Percentiles rank a stretch among this genome's conserved stretches.
These are phyloP conservation scores for Ogataea glucozyma DNA, from an alignment of 805 yeast species.

Conservation along the genomic window DNA sequence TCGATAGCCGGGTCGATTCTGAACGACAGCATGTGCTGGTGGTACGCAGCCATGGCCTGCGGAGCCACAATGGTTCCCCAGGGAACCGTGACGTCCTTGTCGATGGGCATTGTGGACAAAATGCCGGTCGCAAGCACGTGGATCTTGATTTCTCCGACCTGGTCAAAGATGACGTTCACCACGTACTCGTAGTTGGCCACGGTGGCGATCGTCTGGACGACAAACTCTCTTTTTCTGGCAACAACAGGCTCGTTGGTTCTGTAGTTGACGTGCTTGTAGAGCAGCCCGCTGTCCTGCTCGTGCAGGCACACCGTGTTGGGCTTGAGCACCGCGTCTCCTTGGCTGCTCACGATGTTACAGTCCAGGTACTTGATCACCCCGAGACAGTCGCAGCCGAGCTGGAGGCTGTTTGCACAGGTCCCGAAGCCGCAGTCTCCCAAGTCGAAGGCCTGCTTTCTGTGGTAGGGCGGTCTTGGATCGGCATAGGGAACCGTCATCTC, in stretches of 20 bases:
- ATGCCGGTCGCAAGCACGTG: constrained; percentile 88
- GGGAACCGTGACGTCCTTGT: constrained; percentile 63
- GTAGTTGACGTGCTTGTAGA: constrained; percentile 79
- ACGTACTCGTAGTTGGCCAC: constrained; percentile 85
- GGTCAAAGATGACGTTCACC: constrained; percentile 69
- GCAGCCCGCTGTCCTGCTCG: constrained; percentile 74
- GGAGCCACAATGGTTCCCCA: constrained; percentile 80
- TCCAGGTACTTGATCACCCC: constrained; percentile 78
- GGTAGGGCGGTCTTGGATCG: constrained; percentile 81
- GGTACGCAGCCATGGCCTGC: constrained; percentile 80
- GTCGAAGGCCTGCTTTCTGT: constrained; percentile 85
- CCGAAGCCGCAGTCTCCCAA: constrained; percentile 87
- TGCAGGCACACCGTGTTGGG: constrained; percentile 80
- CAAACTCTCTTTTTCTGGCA: constrained; percentile 77
- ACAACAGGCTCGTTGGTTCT: constrained; percentile 69
- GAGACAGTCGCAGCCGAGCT: constrained; percentile 79
- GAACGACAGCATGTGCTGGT: constrained; percentile 77
- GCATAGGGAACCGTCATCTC: constrained; percentile 92
- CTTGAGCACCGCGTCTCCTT: constrained; percentile 61
- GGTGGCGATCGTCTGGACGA: constrained; percentile 79
- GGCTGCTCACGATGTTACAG: constrained; percentile 51
- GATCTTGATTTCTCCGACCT: constrained; percentile 74
- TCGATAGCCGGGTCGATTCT: constrained; percentile 83
- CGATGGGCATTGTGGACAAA: constrained; percentile 81
- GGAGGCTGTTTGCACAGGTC: constrained; percentile 64